Evolutionary conservation across 2,329 filamentous ascomycete species (phyloP).

Genomic region (Aspergillus aculeatinus): DNA sequence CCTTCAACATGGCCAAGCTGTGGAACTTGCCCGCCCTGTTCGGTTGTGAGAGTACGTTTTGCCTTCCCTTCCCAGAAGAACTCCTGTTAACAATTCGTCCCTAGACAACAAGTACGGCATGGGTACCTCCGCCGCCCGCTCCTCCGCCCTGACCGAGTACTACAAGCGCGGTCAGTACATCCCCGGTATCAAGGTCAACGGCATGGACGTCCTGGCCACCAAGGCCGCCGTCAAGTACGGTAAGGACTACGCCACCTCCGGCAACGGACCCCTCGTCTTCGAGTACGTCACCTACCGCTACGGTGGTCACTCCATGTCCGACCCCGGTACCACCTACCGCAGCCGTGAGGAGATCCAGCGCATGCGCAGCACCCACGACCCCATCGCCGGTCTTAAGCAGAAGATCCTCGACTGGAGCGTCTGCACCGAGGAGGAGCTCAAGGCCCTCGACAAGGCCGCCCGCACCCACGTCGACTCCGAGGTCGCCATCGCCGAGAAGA

Average conservation of each 20-base stretch:
- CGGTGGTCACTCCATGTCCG: conserved; percentile 99
- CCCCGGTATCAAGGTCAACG: conserved; percentile 98
- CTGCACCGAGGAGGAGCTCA: conserved; percentile 89
- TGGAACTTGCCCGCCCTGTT: conserved; percentile 97
- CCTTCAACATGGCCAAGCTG: conserved; percentile 99
- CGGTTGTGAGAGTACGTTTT: conserved; percentile 87
- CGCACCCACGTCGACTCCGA: conserved; percentile 82
- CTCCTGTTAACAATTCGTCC: too few species aligned
- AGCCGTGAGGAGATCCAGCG: conserved; percentile 99
- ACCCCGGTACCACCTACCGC: conserved; percentile 98
- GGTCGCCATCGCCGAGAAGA: conserved; percentile 85
- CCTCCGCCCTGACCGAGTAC: conserved; percentile 96
- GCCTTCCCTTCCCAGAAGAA: neutral
- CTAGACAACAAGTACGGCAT: conserved; percentile 99
- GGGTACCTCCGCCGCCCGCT: conserved; percentile 93
- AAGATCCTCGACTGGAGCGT: conserved; percentile 97
- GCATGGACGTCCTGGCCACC: conserved; percentile 97
- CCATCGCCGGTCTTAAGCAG: conserved; percentile 96
- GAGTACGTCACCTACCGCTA: conserved; percentile 99
- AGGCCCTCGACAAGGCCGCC: conserved; percentile 92
- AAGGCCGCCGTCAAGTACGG: conserved; percentile 94
- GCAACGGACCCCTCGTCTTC: conserved; percentile 90
- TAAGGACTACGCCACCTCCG: conserved; percentile 78
- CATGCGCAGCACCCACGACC: conserved; percentile 98
- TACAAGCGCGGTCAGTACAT: conserved; percentile 99